These are phyloP conservation scores for Actinomucor elegans DNA, from an alignment of 371 early-diverging fungal species.

Conservation along the genomic window DNA sequence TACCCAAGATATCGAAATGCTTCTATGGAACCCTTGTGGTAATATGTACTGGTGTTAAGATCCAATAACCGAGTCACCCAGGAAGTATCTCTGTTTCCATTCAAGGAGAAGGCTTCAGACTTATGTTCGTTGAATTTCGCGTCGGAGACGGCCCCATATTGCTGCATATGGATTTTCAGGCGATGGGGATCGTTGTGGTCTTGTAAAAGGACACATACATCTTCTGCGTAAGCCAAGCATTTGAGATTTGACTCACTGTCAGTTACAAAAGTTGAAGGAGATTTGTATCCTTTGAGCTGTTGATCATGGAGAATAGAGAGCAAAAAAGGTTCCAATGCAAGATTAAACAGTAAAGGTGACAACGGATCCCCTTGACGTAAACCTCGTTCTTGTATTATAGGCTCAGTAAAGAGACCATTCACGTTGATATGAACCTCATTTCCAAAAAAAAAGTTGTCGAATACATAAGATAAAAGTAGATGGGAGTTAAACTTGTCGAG, in stretches of 20 bases:
- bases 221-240: neutral
- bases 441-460: neutral
- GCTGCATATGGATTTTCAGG: constrained; percentile 1
- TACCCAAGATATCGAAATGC: constrained; percentile 6
- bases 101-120: constrained; percentile 5
- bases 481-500: constrained; percentile 8
- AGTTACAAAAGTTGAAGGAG: neutral
- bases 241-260: neutral
- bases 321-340: too few species aligned
- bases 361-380: constrained; percentile 25
- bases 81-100: neutral
- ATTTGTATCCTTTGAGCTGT: neutral
- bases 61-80: neutral
- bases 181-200: neutral
- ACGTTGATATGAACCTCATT: constrained; percentile 7
- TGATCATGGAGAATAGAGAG: neutral
- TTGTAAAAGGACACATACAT: too few species aligned
- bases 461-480: neutral
- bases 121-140: too few species aligned
- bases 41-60: neutral
- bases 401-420: constrained; percentile 14
- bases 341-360: constrained; percentile 21
- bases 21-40: neutral
- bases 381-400: too few species aligned
- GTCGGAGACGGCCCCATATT: constrained; percentile 1